Conservation (phyloP, 2,329 filamentous ascomycete genomes). For the Phyllosticta citribraziliensis region DNA sequence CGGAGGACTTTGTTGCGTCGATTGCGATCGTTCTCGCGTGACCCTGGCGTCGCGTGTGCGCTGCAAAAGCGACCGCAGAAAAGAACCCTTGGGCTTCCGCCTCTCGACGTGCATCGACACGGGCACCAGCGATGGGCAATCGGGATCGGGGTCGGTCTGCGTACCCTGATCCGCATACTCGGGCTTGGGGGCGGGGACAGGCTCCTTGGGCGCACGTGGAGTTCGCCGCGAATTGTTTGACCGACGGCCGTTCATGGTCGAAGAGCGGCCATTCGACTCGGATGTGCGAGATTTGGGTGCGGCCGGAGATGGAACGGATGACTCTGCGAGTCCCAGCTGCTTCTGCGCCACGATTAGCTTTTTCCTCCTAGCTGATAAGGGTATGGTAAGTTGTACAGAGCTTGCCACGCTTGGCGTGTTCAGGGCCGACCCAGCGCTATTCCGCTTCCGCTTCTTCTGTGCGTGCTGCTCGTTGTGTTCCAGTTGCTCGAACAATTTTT, state of each 20-base stretch:
- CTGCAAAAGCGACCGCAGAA: slow-evolving; percentile 28
- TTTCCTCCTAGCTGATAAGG: slow-evolving; percentile 9
- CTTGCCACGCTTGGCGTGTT: slow-evolving; percentile 39
- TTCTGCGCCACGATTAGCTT: slow-evolving; percentile 20
- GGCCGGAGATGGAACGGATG: slow-evolving; percentile 15
- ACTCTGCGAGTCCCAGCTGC: slow-evolving; percentile 26
- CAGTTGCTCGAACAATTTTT: slow-evolving; percentile 52
- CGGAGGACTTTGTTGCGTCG: slow-evolving; percentile 18
- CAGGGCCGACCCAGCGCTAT: slow-evolving; percentile 44
- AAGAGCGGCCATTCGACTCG: slow-evolving; percentile 9
- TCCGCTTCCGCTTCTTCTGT: slow-evolving; percentile 46
- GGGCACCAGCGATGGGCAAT: slow-evolving; percentile 21
- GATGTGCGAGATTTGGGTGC: slow-evolving; percentile 17
- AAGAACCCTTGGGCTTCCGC: slow-evolving; percentile 19
- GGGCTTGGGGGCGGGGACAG: slow-evolving; percentile 26
- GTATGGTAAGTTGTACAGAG: slow-evolving; percentile 26
- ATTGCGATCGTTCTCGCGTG: slow-evolving; percentile 26
- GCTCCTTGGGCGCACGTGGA: slow-evolving; percentile 25
- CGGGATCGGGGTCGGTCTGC: slow-evolving; percentile 36
- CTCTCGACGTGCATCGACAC: slow-evolving; percentile 24
- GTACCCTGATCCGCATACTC: slow-evolving; percentile 16
- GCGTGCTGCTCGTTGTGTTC: slow-evolving; percentile 47
- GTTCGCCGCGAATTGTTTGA: slow-evolving; percentile 14
- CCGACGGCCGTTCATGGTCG: slow-evolving; percentile 6
- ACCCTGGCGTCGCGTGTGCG: slow-evolving; percentile 29